Conservation (phyloP, 2,329 filamentous ascomycete genomes). For the Catunica adiposa region DNA sequence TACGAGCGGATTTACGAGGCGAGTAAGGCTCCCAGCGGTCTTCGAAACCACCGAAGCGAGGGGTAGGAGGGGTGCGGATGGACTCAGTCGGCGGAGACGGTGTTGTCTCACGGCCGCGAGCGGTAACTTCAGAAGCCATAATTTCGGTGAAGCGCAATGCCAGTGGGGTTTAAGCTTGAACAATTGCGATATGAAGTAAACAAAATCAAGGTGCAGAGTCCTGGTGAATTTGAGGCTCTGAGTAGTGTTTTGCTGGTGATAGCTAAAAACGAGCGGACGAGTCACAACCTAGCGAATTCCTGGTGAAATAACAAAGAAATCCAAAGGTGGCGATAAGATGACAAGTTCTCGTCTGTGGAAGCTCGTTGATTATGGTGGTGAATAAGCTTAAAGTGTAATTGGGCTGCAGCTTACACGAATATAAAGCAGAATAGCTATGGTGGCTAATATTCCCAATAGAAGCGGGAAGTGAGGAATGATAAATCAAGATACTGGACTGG, state of each 20-base stretch:
- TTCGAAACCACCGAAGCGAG: constrained; percentile 31
- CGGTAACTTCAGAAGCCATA: constrained; percentile 21
- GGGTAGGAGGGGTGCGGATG: constrained; percentile 51
- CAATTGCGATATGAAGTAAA: too few species aligned
- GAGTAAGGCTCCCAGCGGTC: constrained; percentile 60
- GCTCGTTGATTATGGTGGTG: too few species aligned
- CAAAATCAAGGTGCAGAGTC: too few species aligned
- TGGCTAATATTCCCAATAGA: constrained; percentile 6
- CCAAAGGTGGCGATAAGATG: too few species aligned
- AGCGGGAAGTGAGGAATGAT: constrained; percentile 1
- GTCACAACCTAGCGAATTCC: background rate
- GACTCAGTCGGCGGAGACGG: constrained; percentile 37
- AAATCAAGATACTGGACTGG: background rate
- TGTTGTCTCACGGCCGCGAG: constrained; percentile 28
- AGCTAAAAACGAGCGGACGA: constrained; percentile 5
- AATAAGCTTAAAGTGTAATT: background rate
- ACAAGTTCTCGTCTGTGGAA: background rate
- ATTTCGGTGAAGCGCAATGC: background rate
- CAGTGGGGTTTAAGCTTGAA: too few species aligned
- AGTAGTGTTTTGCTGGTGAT: too few species aligned
- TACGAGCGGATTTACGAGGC: constrained; percentile 50
- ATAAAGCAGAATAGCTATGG: constrained; percentile 5
- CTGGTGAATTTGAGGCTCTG: too few species aligned
- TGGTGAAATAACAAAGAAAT: background rate
- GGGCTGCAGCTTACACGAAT: background rate